Evolutionary conservation across 1,284 basidiomycete species (phyloP), one percentile per base, ranked within the genome.

Genomic region (Termitomyces sp.): DNA sequence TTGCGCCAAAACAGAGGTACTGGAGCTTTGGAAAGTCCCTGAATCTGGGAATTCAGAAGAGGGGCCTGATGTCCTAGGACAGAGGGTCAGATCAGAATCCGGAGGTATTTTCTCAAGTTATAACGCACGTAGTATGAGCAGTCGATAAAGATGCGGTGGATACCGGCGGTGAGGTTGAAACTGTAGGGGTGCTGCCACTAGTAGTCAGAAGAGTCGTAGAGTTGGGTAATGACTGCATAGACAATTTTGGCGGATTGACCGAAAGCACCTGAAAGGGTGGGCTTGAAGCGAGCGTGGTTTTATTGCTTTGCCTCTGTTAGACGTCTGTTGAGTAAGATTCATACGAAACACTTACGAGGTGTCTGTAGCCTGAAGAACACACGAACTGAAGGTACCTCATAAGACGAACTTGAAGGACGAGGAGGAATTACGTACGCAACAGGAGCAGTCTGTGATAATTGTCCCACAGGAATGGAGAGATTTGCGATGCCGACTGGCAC

Each of bases 281-380:
- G 17, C 34, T 45, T 19, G 47, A 46, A 34, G 47, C 46, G 28
- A 57, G 42, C 17, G 36, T 44, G n/a, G 19, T 46, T 12, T 45
- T 49, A 34, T 57, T 54, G 5, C 55, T 57, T 38, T 9, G 21
- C 10, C 4, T 46, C 24, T 9, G 33, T 43, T 21, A 48, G 34
- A 28, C 9, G 2, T 24, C 1, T 21, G n/a, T 19, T 10, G 7
- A n/a, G 9, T 9, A 9, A 42, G 15, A 10, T n/a, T 42, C 19
- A n/a, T n/a, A 53, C 21, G 24, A 21, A 12, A 12, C 15, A 12
- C 53, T 49, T 50, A 57, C 55, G 42, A 44, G 19, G 31, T 40
- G 31, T 39, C 33, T 44, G 36, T 50, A 3, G 55, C 55, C 26
- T 19, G 41, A 17, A 57, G 5, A 24, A 46, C 10, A 45, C 55